Conservation (phyloP, 108 stramenopile genomes). For the Nitzschia inconspicua region DNA sequence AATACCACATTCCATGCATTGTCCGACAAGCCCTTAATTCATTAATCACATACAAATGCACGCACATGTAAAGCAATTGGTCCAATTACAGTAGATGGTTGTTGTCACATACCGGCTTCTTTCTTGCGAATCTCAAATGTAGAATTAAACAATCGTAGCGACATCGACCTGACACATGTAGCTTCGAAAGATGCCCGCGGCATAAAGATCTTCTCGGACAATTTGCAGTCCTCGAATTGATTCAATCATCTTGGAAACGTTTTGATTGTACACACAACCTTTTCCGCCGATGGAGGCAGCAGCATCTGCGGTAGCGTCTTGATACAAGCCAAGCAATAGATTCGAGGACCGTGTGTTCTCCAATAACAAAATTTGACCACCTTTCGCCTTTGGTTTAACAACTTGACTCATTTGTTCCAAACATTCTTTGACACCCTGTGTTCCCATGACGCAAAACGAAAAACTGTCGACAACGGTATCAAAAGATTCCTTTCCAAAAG, state of each 20-base stretch:
- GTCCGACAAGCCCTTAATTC: too few species aligned
- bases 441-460: constrained; percentile 80
- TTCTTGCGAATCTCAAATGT: too few species aligned
- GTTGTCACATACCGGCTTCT: too few species aligned
- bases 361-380: constrained; percentile 53
- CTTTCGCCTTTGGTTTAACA: constrained; percentile 34
- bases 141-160: too few species aligned
- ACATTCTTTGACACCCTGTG: constrained; percentile 57
- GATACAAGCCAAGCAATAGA: constrained; percentile 68
- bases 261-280: constrained; percentile 87
- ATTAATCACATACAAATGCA: too few species aligned
- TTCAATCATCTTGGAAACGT: constrained; percentile 65
- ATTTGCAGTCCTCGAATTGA: constrained; percentile 41
- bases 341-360: constrained; percentile 80
- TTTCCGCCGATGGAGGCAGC: constrained; percentile 80
- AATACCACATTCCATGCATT: too few species aligned
- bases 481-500: constrained; percentile 59
- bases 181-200: constrained; percentile 76
- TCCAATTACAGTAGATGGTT: too few species aligned
- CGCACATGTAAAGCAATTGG: too few species aligned
- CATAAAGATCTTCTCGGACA: constrained; percentile 39
- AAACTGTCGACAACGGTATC: constrained; percentile 89
- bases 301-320: constrained; percentile 69
- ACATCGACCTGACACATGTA: constrained; percentile 44
- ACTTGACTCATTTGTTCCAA: constrained; percentile 60